Conservation (phyloP, 2,329 filamentous ascomycete species). For the Chaetomiaceae sp. region DNA sequence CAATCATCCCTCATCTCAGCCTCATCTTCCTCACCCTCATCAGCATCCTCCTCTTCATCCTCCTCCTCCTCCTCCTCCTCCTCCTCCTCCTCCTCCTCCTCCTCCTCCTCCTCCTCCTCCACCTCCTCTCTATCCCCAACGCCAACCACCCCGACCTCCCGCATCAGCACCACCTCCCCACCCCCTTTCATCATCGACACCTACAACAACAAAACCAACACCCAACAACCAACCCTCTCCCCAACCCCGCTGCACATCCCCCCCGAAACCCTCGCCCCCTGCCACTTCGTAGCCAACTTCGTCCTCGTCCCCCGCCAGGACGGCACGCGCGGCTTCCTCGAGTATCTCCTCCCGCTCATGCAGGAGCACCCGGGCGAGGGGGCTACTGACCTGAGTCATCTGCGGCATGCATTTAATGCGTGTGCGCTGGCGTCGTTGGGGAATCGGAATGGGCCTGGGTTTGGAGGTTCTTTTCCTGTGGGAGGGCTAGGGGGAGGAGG, state of each 20-base stretch:
- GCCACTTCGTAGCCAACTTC: constrained; percentile 58
- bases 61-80: background rate
- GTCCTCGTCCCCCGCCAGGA: constrained; percentile 49
- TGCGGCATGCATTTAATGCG: constrained; percentile 54
- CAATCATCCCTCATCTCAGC: constrained; percentile 30
- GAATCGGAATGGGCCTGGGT: constrained; percentile 36
- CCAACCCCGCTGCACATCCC: constrained; percentile 40
- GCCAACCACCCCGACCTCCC: constrained; percentile 8
- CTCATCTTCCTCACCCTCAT: constrained; percentile 4
- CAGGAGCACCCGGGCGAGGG: constrained; percentile 18
- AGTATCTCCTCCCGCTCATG: constrained; percentile 51
- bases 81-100: background rate
- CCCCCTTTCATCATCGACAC: background rate
- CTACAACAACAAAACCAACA: constrained; percentile 6
- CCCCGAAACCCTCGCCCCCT: constrained; percentile 51
- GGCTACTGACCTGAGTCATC: constrained; percentile 37
- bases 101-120: constrained; percentile 11
- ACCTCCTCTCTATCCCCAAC: constrained; percentile 27
- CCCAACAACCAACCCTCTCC: constrained; percentile 24
- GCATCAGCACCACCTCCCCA: background rate
- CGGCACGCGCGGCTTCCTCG: constrained; percentile 51
- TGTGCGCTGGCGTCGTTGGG: constrained; percentile 54
- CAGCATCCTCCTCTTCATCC: constrained; percentile 30
- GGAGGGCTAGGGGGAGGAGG: background rate
- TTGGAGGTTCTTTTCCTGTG: too few species aligned